Evolutionary conservation across 257 asterid genomes (phyloP), one percentile per base, ranked within the genome.

Genomic region (Fraxinus americana): DNA sequence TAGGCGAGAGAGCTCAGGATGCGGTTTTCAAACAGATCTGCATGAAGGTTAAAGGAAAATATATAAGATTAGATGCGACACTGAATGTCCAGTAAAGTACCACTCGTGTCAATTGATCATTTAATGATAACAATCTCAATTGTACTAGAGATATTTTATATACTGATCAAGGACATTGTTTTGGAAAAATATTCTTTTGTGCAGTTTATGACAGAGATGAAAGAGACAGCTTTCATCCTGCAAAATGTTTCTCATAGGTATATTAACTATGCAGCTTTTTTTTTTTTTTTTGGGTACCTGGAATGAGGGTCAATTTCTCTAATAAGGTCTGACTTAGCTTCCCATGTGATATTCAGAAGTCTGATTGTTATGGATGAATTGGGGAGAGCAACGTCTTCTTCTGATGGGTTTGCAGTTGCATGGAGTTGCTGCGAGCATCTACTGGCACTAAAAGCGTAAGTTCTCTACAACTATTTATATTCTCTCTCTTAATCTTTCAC

Each of bases 191-290:
- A 6, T 80, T 78, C 35, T 72, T 39, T 81, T 76, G 9, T 86
- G 85, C 90, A 95, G 99, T 95, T 93, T 80, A 95, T 95, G 99
- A 95, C 96, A 70, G 99, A 95, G 92, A 95, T 93, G 99, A 95
- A 90, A 79, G 99, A 95, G 89, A 91, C 91, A 12, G 97, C 97
- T 72, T 93, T 95, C 85, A 93, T 95, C 83, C 84, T 93, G 93
- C 99, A 95, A 87, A 95, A 95, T 84, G 93, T 90, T 81, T 83
- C 98, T 79, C 83, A 82, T 65, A 89, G 98, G 99, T 94, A 82
- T 54, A 66, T 79, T 39, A 67, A 67, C 72, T 13, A 66, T 2
- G 68, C 32, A 63, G 30, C 0, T 65, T 19, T 63, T 36, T 74
- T 32, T 41, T 41, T 41, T 1, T 1, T 41, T 41, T 61, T 14